These are phyloP conservation scores for Vitis amurensis DNA, from an alignment of 164 flowering plant species.

Conservation along the genomic window DNA sequence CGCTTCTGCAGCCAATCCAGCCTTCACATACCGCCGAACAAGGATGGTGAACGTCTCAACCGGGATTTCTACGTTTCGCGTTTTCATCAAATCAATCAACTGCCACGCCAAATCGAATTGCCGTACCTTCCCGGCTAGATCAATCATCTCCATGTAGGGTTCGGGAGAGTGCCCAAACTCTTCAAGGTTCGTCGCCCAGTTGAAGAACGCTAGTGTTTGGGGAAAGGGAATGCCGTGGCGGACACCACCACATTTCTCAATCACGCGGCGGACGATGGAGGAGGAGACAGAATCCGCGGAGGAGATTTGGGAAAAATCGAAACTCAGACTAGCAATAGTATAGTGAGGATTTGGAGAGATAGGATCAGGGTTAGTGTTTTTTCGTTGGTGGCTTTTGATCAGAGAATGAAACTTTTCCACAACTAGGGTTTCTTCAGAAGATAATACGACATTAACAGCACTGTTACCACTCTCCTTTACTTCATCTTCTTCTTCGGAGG, in stretches of 20 bases:
- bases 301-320: constrained; percentile 40
- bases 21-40: constrained; percentile 71
- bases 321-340: constrained; percentile 56
- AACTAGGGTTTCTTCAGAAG: constrained; percentile 42
- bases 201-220: constrained; percentile 79
- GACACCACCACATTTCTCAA: constrained; percentile 55
- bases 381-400: constrained; percentile 76
- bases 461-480: neutral
- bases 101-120: constrained; percentile 80
- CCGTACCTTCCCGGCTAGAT: constrained; percentile 77
- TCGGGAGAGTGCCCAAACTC: constrained; percentile 31
- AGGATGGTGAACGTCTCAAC: constrained; percentile 57
- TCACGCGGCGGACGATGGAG: constrained; percentile 44
- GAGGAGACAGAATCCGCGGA: constrained; percentile 43
- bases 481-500: constrained; percentile 13
- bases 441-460: neutral
- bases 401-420: constrained; percentile 54
- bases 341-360: constrained; percentile 33
- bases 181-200: constrained; percentile 56
- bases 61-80: constrained; percentile 38
- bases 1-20: constrained; percentile 86
- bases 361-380: constrained; percentile 52
- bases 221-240: constrained; percentile 83
- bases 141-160: constrained; percentile 69
- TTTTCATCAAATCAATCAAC: constrained; percentile 62